Base-by-base conservation (phyloP, 1,139 yeast species). In the Geotrichum cucujoidarum region DNA sequence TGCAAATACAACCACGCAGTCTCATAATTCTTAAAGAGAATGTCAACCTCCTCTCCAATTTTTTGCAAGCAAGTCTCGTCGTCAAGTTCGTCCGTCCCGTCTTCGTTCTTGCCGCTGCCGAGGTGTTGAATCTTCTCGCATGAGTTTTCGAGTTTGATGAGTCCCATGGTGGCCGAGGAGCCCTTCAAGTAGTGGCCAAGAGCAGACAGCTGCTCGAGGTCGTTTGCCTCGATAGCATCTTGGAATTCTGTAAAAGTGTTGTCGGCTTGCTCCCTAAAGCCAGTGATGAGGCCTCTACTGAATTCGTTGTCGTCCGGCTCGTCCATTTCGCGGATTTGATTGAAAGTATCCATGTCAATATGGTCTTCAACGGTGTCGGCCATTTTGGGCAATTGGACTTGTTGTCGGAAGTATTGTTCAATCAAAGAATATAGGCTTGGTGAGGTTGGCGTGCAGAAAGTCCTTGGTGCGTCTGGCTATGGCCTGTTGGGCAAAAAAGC, bases 181-280 rank as follows among this genome's bases (percentile, higher is more conserved):
- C 98, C 98, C 65, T 94, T 94, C 54, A 92, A 73, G 64, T 87
- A 92, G 65, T 92, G 98, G 22, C 98, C 98, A 55, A 86, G 71
- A 16, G 81, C 73, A 22, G 92, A 83, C 53, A 92, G 71, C 53
- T 78, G 74, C 34, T 71, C 75, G 52, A 90, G 74, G 60, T 83
- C 75, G 14, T 62, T 63, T 54, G 60, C 54, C 50, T 54, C 59
- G 49, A 88, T 65, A 38, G 81, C 79, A 14, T 68, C 67, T 54
- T 83, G 83, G 66, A 92, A 84, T 56, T 85, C 80, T 40, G 68
- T 70, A 60, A 90, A 85, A 0, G 96, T 90, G 21, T 80, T 83
- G 55, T 76, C 75, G 14, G 95, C 95, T 68, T 92, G 99, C 52
- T 85, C 95, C 53, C 85, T 87, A 66, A 86, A 92, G 35, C 94